These are phyloP conservation scores for Debaryomyces sp. DNA, from an alignment of 1,139 yeast genomes.

Conservation along the genomic window DNA sequence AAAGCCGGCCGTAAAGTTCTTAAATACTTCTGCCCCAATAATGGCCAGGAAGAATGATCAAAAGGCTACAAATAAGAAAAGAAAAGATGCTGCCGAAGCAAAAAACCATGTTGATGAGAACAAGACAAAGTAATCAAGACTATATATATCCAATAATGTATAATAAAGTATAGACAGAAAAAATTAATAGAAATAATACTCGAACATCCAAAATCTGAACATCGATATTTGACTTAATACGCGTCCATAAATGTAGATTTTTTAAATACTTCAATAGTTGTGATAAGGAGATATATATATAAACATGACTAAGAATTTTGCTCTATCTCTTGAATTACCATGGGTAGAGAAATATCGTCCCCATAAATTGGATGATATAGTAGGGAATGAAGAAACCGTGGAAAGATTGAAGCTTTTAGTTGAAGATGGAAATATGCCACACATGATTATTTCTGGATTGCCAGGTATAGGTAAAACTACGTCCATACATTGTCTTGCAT, in stretches of 20 bases:
- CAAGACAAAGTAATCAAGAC: not conserved
- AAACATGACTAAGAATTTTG: constrained; percentile 22
- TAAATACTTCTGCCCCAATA: constrained; percentile 46
- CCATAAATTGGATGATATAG: constrained; percentile 72
- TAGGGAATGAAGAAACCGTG: constrained; percentile 90
- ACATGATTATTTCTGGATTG: constrained; percentile 87
- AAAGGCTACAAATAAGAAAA: constrained; percentile 14
- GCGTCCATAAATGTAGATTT: constrained; percentile 8
- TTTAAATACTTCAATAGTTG: not conserved
- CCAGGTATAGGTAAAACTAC: constrained; percentile 99
- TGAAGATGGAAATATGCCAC: constrained; percentile 95
- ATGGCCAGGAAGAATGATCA: constrained; percentile 25
- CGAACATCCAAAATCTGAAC: not conserved
- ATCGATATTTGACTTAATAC: constrained; percentile 1
- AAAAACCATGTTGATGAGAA: not conserved
- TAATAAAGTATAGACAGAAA: not conserved
- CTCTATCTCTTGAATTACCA: constrained; percentile 43
- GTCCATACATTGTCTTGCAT: constrained; percentile 86
- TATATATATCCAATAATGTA: not conserved
- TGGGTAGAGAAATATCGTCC: constrained; percentile 98
- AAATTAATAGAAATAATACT: not conserved
- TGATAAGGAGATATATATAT: not conserved
- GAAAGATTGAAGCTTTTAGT: constrained; percentile 85
- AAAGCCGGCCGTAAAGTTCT: constrained; percentile 39
- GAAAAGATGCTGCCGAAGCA: not conserved